A percentile compares a stretch with the other conserved stretches of the same genome.
These are phyloP conservation scores for Mallotus japonicus DNA, from an alignment of 441 rosid genomes.

Conservation along the genomic window DNA sequence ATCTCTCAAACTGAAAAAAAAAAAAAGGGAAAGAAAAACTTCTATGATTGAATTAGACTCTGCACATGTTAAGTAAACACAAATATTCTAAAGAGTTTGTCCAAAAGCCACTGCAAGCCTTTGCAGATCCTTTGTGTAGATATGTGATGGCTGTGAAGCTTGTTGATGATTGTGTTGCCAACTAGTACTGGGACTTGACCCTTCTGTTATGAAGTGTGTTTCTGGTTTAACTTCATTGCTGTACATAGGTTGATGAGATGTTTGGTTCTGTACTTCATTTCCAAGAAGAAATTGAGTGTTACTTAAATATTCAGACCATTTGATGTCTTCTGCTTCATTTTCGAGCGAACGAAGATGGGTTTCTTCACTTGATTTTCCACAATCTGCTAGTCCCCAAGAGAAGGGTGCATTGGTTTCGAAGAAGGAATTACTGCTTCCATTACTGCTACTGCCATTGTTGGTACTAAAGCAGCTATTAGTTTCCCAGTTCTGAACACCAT, in stretches of 20 bases:
- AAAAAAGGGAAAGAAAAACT: background rate
- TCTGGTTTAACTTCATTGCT: conserved; percentile 41
- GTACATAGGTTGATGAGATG: conserved; percentile 45
- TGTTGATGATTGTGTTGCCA: conserved; percentile 44
- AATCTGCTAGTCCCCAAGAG: conserved; percentile 49
- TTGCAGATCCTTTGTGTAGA: conserved; percentile 48
- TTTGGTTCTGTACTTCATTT: conserved; percentile 41
- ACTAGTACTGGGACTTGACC: conserved; percentile 27
- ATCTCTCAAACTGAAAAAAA: background rate
- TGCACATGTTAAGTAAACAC: conserved; percentile 29
- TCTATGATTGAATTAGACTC: conserved; percentile 22
- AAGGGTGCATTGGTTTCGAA: conserved; percentile 42
- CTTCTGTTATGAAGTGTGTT: conserved; percentile 37
- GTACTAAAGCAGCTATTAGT: conserved; percentile 26
- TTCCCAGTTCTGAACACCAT: conserved; percentile 45
- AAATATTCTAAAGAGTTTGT: conserved; percentile 37
- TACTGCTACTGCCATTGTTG: conserved; percentile 27
- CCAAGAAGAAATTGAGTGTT: conserved; percentile 47
- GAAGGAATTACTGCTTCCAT: conserved; percentile 32
- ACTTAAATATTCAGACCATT: conserved; percentile 64
- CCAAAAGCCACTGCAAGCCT: conserved; percentile 61
- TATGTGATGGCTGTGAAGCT: conserved; percentile 34
- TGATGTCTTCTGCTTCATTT: conserved; percentile 43
- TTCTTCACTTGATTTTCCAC: conserved; percentile 31
- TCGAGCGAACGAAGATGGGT: conserved; percentile 30